Percentiles rank a stretch among this genome's conserved stretches.
Evolutionary conservation across 495 filamentous ascomycete species (phyloP).

Genomic region (Hypoxylon perforatum): DNA sequence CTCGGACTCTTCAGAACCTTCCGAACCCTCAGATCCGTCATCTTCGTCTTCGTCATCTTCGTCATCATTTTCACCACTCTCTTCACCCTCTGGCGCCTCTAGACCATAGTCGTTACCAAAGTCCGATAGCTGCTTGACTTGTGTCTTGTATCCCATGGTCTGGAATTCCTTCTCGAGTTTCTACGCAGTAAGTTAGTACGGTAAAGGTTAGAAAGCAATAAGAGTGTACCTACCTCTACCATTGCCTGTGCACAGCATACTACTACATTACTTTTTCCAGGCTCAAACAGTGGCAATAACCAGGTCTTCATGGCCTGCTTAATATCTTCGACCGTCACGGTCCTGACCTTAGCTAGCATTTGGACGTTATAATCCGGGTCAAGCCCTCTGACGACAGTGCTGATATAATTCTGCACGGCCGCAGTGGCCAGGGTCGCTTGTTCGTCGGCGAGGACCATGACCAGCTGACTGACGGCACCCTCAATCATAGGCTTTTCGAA

Average conservation of each 20-base stretch:
- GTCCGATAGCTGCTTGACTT: constrained; percentile 76
- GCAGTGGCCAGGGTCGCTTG: constrained; percentile 84
- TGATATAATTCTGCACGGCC: constrained; percentile 82
- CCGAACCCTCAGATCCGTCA: constrained; percentile 41
- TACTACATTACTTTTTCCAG: constrained; percentile 81
- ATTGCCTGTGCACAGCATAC: constrained; percentile 89
- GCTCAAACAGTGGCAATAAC: constrained; percentile 80
- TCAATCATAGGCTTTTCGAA: constrained; percentile 89
- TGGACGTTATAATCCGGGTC: constrained; percentile 81
- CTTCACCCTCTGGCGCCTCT: constrained; percentile 73
- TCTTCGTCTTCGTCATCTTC: constrained; percentile 63
- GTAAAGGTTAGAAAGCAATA: constrained; percentile 9
- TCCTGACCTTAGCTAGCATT: constrained; percentile 79
- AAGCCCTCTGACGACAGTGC: constrained; percentile 79
- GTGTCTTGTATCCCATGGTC: constrained; percentile 78
- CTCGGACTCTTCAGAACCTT: constrained; percentile 48
- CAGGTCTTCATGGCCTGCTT: constrained; percentile 77
- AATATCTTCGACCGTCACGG: constrained; percentile 80
- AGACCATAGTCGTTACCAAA: constrained; percentile 95
- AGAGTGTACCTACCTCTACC: constrained; percentile 74
- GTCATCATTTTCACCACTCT: constrained; percentile 72
- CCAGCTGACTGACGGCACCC: constrained; percentile 88
- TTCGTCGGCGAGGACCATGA: constrained; percentile 84
- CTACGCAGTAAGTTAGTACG: constrained; percentile 55
- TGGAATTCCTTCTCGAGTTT: constrained; percentile 76